These are phyloP conservation scores for Didymosphaeria variabile DNA, from an alignment of 2,329 filamentous ascomycete species.

Conservation along the genomic window DNA sequence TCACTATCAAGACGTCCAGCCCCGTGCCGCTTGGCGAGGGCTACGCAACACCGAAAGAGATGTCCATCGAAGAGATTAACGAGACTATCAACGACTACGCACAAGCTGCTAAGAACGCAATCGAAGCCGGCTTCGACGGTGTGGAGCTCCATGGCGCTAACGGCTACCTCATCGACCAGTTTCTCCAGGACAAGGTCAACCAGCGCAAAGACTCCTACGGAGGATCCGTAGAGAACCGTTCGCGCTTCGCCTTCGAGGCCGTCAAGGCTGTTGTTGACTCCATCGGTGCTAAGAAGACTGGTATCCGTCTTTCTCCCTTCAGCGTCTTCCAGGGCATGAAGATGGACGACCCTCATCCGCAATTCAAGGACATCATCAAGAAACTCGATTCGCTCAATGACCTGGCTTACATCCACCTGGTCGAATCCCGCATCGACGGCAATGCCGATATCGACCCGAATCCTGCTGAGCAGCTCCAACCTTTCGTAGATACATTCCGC, in stretches of 20 bases:
- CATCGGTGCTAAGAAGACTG: constrained; percentile 66
- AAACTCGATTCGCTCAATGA: constrained; percentile 59
- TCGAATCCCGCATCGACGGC: constrained; percentile 66
- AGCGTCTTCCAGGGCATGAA: constrained; percentile 70
- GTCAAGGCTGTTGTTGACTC: constrained; percentile 60
- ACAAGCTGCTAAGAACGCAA: constrained; percentile 55
- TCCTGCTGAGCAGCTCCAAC: constrained; percentile 31
- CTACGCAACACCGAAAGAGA: constrained; percentile 52
- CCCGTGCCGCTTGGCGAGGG: constrained; percentile 48
- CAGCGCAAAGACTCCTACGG: constrained; percentile 60
- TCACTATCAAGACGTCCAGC: constrained; percentile 45
- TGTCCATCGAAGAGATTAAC: constrained; percentile 53
- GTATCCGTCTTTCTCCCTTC: constrained; percentile 69
- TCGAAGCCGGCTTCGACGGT: constrained; percentile 67
- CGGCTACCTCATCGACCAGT: constrained; percentile 73
- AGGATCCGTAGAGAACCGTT: constrained; percentile 61
- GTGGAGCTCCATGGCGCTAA: constrained; percentile 68
- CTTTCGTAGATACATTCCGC: constrained; percentile 34
- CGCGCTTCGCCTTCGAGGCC: constrained; percentile 63
- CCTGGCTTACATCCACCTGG: constrained; percentile 60
- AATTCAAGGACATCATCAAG: constrained; percentile 67
- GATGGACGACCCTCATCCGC: constrained; percentile 69
- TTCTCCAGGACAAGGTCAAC: constrained; percentile 68
- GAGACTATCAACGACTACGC: constrained; percentile 51
- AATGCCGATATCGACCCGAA: constrained; percentile 44